A percentile compares a stretch with the other conserved stretches of the same genome.
Evolutionary conservation across 306 rosid genomes (phyloP).

Genomic region (Quercus mongolica): DNA sequence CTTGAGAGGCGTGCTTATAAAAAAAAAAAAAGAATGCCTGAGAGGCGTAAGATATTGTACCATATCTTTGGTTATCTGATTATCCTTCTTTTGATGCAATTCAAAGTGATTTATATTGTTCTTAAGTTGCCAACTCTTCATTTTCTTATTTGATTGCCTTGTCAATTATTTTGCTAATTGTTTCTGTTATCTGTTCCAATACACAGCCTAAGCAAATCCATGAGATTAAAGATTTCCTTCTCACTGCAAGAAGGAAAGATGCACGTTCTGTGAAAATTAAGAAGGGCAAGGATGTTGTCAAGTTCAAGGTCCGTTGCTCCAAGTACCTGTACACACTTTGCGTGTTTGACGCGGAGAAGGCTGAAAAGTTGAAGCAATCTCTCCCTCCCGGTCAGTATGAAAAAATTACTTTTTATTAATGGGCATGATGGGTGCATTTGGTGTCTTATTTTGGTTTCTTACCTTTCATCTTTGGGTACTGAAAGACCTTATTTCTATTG

Average conservation of each 20-base stretch:
- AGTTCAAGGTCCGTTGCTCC: conserved; percentile 54
- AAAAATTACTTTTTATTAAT: not conserved
- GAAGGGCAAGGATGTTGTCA: conserved; percentile 44
- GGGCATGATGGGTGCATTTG: not conserved
- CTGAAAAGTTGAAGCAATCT: conserved; percentile 53
- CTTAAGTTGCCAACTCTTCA: not conserved
- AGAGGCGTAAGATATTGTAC: no score
- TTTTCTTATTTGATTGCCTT: not conserved
- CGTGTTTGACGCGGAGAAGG: conserved; percentile 46
- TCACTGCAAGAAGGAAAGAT: conserved; percentile 57
- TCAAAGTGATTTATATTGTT: not conserved
- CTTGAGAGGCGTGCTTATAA: no score
- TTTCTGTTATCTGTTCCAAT: not conserved
- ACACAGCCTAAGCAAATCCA: conserved; percentile 52
- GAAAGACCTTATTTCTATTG: not conserved
- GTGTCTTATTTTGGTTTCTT: not conserved
- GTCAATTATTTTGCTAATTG: not conserved
- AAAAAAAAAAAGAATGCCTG: no score
- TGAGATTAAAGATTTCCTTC: conserved; percentile 57
- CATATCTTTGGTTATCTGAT: no score
- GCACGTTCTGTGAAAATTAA: conserved; percentile 51
- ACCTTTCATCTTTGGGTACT: not conserved
- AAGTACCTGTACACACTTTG: conserved; percentile 53
- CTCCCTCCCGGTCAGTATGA: conserved; percentile 41
- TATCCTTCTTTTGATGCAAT: not conserved